Base-by-base conservation (phyloP, 1,139 yeast species). In the Geotrichum reessii region DNA sequence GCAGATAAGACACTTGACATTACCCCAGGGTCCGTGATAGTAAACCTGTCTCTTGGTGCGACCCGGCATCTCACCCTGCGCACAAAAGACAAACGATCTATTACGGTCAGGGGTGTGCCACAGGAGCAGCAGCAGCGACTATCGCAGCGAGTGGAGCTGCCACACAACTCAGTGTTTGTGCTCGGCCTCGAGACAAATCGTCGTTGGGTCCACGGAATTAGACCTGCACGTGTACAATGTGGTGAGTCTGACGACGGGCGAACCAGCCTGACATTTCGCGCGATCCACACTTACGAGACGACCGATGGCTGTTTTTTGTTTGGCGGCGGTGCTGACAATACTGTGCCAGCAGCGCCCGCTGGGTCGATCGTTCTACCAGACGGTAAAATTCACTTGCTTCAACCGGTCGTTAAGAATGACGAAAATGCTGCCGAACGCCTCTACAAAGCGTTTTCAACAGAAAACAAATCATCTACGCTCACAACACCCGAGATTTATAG, bases 1-100 rank as follows among this genome's bases (percentile, higher is more conserved):
- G 55, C 65, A 1, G 66, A 64, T 50, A 64, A 64, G 46, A 62
- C 66, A 24, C 50, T 64, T 21, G 66, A 64, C 53, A 37, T 64
- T n/a, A 58, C 48, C 8, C 63, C 63, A 1, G 63, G 59, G 4
- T 56, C 65, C 5, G 58, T 61, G 47, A 62, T 64, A 37, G 65
- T 62, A 37, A 63, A 63, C 48, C 44, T 61, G 27, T 59, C 64
- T 9, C 44, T 64, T 22, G 66, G 66, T 14, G 62, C 62, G 12
- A 54, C 59, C 22, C 52, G 66, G n/a, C 31, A 50, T 21, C 56
- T 64, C 59, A 58, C 62, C 3, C 50, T 64, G 2, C 58, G 64
- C 12, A 52, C 57, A 24, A 64, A 63, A 52, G 48, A 47, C 19
- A 54, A 49, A 33, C 40, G 40, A 14, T 3, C 12, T 9, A 14